Percentiles rank a stretch among this genome's conserved stretches.
phyloP scores from a whole-genome alignment of 176 grass and related monocot species.

The Oryza glaberrima region DNA sequence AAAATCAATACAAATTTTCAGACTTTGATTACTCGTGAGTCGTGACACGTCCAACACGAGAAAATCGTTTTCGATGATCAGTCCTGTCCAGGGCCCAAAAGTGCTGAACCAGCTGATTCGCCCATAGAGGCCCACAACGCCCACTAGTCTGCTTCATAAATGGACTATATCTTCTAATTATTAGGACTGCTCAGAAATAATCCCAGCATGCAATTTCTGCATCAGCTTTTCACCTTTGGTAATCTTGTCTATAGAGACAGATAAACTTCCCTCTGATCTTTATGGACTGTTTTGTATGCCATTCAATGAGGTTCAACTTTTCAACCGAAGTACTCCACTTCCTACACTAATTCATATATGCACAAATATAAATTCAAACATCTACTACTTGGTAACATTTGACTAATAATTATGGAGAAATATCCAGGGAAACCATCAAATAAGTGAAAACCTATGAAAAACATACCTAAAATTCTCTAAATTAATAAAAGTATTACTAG shows the following conservation, averaged over 20 bases:
- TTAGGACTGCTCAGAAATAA: background rate
- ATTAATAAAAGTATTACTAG: too few species aligned
- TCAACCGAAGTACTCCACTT: too few species aligned
- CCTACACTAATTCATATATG: too few species aligned
- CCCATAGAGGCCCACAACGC: background rate
- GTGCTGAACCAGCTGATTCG: background rate
- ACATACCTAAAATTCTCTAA: too few species aligned
- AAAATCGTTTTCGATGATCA: background rate
- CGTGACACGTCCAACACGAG: background rate
- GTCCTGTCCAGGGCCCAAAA: background rate
- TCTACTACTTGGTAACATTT: background rate
- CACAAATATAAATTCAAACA: background rate
- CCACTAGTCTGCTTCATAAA: background rate
- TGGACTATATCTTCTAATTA: background rate
- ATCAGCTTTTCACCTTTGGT: background rate
- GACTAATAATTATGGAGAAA: background rate
- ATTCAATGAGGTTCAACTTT: too few species aligned
- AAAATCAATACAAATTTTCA: too few species aligned
- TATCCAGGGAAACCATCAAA: too few species aligned
- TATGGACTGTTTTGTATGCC: too few species aligned
- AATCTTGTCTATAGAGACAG: background rate
- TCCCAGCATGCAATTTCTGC: background rate
- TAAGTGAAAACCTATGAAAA: too few species aligned
- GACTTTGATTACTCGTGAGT: background rate
- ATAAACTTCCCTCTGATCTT: too few species aligned